Evolutionary conservation across 2,329 filamentous ascomycete species (phyloP), one percentile per base, ranked within the genome.

Genomic region (Fusarium sterilihyphosum): DNA sequence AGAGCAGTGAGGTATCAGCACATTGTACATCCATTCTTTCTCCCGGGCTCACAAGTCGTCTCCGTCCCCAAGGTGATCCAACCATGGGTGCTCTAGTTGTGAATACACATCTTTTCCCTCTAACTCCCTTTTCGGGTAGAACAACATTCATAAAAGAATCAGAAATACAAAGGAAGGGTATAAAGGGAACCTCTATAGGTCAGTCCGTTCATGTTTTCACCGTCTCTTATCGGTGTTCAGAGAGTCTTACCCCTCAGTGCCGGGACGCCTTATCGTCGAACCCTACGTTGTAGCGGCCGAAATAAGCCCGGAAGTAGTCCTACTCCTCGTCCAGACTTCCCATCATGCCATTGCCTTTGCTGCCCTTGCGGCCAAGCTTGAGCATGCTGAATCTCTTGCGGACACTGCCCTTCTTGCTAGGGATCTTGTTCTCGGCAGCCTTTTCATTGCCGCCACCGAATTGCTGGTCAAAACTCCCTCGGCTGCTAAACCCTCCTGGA

Each of bases 351-450:
- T 82, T 86, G 56, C 82, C 84, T 81, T 90, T 92, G 79, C 88
- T 90, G 52, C 85, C 85, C 84, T 93, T 94, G 81, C 91, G 92
- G 37, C 92, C 92, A 58, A 95, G 87, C 81, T 92, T 93, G 78
- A 97, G 86, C 78, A 95, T 86, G 81, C 93, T 96, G 74, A 97
- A 86, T 78, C 94, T 85, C 84, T 94, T 96, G 83, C 92, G 91
- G 74, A 97, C 89, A 66, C 91, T 92, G 41, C 89, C 89, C 60
- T 89, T 88, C 78, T 87, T 87, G 64, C 82, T 80, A 43, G 84
- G 56, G 16, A 81, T 79, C 43, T 82, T 85, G 49, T 79, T 80
- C 38, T 79, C 76, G 2, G 64, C 61, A 29, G 77, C 61, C 52
- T 80, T 76, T 16, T 78, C 72, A 26, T 78, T 77, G 18, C 76